Percentiles rank a stretch among this genome's conserved stretches.
These are phyloP conservation scores for Eucalyptus regnans DNA, from an alignment of 345 rosid genomes.

Conservation along the genomic window DNA sequence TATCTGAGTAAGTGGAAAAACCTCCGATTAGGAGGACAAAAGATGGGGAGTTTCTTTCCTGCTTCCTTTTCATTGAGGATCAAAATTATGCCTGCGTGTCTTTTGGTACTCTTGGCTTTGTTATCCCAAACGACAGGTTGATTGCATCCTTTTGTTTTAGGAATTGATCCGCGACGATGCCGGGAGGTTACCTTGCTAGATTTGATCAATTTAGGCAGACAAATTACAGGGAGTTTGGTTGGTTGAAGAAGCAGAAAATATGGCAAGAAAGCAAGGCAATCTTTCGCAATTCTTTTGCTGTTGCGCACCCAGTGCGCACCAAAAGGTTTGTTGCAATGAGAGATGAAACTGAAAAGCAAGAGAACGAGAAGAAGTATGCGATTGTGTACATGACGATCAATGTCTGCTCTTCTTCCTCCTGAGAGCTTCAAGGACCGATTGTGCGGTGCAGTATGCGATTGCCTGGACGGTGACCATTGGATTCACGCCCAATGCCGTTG, in stretches of 20 bases:
- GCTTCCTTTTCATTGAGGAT: neutral
- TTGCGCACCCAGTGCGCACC: neutral
- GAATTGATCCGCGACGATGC: neutral
- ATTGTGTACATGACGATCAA: neutral
- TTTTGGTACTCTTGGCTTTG: neutral
- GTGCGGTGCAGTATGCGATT: slow-evolving; percentile 68
- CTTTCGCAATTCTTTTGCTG: neutral
- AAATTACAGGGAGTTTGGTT: neutral
- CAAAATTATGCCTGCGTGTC: neutral
- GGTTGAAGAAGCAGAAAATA: neutral
- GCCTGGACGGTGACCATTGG: slow-evolving; percentile 88
- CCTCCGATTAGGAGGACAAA: neutral
- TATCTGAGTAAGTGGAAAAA: neutral
- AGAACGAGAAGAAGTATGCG: neutral
- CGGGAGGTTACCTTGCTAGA: neutral
- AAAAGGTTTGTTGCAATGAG: neutral
- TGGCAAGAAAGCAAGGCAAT: neutral
- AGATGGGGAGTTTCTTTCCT: neutral
- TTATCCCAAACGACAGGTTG: neutral
- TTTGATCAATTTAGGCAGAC: neutral
- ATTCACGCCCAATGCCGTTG: slow-evolving; percentile 78
- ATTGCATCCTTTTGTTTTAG: neutral
- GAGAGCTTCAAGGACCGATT: slow-evolving; percentile 40
- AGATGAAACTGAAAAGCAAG: neutral
- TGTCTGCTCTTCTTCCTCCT: slow-evolving; percentile 10